A percentile compares a stretch with the other conserved stretches of the same genome.
These are phyloP conservation scores for Cryphonectria carpinicola DNA, from an alignment of 2,329 filamentous ascomycete species.

Conservation along the genomic window DNA sequence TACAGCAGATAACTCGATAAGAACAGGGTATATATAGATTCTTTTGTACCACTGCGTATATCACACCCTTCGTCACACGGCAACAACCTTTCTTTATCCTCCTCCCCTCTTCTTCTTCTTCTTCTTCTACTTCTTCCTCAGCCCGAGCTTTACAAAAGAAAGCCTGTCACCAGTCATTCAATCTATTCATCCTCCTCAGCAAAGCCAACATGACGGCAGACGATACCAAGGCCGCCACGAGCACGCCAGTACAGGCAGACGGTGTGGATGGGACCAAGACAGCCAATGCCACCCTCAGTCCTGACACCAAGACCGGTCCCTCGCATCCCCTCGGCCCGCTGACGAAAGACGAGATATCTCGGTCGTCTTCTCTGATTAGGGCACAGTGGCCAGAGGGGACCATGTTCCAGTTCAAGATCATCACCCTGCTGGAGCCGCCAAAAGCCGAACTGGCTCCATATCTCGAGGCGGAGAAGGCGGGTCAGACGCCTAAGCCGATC, in stretches of 20 bases:
- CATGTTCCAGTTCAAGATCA: slow-evolving; percentile 63
- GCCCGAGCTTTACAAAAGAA: not conserved
- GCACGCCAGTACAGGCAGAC: slow-evolving; percentile 5
- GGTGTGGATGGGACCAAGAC: slow-evolving; percentile 16
- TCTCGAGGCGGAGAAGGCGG: slow-evolving; percentile 52
- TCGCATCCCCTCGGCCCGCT: slow-evolving; percentile 64
- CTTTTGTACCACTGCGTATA: not conserved
- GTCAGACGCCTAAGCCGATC: slow-evolving; percentile 44
- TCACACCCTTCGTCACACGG: not conserved
- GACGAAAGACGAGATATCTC: slow-evolving; percentile 58
- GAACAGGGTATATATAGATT: not conserved
- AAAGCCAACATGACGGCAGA: slow-evolving; percentile 23
- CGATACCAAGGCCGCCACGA: slow-evolving; percentile 7
- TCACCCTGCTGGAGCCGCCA: slow-evolving; percentile 62
- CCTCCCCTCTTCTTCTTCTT: not conserved
- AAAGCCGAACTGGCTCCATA: slow-evolving; percentile 57
- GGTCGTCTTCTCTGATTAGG: slow-evolving; percentile 53
- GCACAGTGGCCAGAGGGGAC: slow-evolving; percentile 58
- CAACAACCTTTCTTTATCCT: not conserved
- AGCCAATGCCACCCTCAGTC: not conserved
- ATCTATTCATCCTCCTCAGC: not conserved
- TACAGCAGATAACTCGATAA: not conserved
- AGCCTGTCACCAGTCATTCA: not conserved
- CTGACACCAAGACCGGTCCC: slow-evolving; percentile 15
- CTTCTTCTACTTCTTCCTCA: not conserved